Evolutionary conservation across 805 yeast species (phyloP).

Genomic region (Wickerhamiella allomyrinae): DNA sequence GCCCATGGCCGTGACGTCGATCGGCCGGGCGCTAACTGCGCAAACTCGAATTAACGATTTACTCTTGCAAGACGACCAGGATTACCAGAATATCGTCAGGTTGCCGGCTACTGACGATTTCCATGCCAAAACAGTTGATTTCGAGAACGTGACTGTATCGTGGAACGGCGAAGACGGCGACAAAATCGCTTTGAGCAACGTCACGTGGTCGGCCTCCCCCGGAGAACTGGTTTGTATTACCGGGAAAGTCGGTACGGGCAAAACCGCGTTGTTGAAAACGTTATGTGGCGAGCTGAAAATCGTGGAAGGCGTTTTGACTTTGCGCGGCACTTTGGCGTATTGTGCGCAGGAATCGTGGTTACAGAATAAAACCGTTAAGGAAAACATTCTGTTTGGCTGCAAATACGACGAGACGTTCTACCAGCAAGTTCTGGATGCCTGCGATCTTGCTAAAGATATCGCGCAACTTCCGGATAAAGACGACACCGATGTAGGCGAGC

Average conservation of each 20-base stretch:
- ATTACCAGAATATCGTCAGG: conserved; percentile 49
- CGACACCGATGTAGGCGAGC: conserved; percentile 86
- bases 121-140: conserved; percentile 43
- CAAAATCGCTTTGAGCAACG: conserved; percentile 24
- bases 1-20: conserved; percentile 72
- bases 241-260: conserved; percentile 78
- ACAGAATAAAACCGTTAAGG: conserved; percentile 77
- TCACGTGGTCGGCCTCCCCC: conserved; percentile 48
- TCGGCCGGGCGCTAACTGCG: conserved; percentile 64
- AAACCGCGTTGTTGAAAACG: conserved; percentile 63
- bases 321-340: conserved; percentile 64
- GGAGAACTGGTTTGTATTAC: conserved; percentile 71
- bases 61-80: conserved; percentile 58
- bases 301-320: conserved; percentile 47
- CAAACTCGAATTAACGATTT: conserved; percentile 51
- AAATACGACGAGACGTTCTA: conserved; percentile 71
- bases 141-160: conserved; percentile 26
- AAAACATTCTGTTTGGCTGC: conserved; percentile 83
- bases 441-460: conserved; percentile 73
- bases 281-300: conserved; percentile 65
- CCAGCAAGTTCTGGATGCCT: conserved; percentile 65
- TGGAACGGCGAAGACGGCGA: conserved; percentile 45
- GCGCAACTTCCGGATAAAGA: conserved; percentile 78
- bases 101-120: conserved; percentile 27
- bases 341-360: conserved; percentile 88